Base-by-base conservation (phyloP, 495 filamentous ascomycete species). In the Aspergillus egyptiacus region DNA sequence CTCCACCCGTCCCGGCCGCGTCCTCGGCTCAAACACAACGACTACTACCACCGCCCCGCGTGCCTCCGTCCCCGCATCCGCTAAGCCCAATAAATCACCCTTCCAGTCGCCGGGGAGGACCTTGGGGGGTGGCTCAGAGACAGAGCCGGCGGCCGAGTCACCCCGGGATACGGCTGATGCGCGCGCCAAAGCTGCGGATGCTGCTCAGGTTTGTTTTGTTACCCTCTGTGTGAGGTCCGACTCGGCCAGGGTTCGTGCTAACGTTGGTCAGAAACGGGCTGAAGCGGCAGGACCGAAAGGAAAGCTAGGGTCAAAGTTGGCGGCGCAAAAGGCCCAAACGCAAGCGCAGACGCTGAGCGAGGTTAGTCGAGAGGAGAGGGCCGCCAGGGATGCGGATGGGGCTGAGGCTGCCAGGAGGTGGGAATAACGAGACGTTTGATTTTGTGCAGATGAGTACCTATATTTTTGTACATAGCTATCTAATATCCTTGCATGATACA, bases 321-420 rank as follows among this genome's bases (percentile, higher is more conserved):
- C 75, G 23, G 78, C 76, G 36, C 82, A 88, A 66, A 84, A 79
- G 69, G 77, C 75, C 43, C 76, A 84, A 67, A 85, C 81, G 2
- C 69, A 79, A 31, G 61, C 67, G 2, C 79, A 82, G 46, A 82
- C 78, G 3, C 66, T 86, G 31, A 69, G 69, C 31, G 72, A 78
- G 43, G 71, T 69, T 6, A 83, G 80, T 65, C 66, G 63, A 40
- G 69, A 71, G 20, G 80, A 85, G 62, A 65, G 75, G 49, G 67
- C 71, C 23, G 70, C 70, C 28, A 68, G 84, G 45, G 79, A 84
- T 48, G 70, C 77, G 10, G 83, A 87, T 61, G 65, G 62, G 33
- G 74, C 58, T 8, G 69, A 69, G 6, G 62, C 74, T 34, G 68
- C 71, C 18, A 66, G 78, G 46, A 69, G 54, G 40, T 78, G 82